Conservation (phyloP, 1,139 yeast species). For the Lodderomyces metapsilosis region DNA sequence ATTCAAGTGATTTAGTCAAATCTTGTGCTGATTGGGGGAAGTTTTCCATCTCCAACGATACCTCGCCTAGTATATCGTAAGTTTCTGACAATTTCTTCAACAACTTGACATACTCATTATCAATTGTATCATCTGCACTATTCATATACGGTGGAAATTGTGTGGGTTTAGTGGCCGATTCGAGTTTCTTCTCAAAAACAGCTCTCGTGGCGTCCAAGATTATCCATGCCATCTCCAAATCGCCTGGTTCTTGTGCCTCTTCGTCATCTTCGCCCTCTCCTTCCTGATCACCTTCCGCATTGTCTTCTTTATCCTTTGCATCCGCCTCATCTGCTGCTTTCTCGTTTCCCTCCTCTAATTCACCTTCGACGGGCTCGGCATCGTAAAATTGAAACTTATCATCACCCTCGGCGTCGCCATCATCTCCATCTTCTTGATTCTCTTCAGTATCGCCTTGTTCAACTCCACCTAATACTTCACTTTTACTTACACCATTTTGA, state of each 20-base stretch:
- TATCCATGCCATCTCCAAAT: constrained; percentile 88
- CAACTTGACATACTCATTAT: constrained; percentile 32
- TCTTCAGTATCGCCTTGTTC: constrained; percentile 21
- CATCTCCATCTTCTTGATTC: constrained; percentile 18
- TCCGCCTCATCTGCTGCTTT: constrained; percentile 14
- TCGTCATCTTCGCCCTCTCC: constrained; percentile 22
- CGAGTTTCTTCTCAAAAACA: constrained; percentile 50
- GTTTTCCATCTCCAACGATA: constrained; percentile 82
- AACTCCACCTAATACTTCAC: constrained; percentile 76
- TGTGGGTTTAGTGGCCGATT: constrained; percentile 19
- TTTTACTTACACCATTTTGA: constrained; percentile 69
- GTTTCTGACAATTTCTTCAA: constrained; percentile 67
- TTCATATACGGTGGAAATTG: constrained; percentile 31
- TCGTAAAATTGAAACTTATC: constrained; percentile 57
- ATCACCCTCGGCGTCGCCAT: constrained; percentile 20
- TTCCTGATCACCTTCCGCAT: constrained; percentile 26
- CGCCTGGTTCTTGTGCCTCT: constrained; percentile 46
- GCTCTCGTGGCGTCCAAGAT: constrained; percentile 74
- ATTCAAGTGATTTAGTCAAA: constrained; percentile 52
- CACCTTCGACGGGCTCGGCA: constrained; percentile 40
- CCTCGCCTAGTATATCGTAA: constrained; percentile 82
- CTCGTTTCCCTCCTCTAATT: constrained; percentile 35
- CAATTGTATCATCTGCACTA: constrained; percentile 26
- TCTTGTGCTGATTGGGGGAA: constrained; percentile 75
- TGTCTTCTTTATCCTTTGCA: constrained; percentile 25